Base-by-base conservation (phyloP, 257 asterid species). In the Paraleonurus japonicus region DNA sequence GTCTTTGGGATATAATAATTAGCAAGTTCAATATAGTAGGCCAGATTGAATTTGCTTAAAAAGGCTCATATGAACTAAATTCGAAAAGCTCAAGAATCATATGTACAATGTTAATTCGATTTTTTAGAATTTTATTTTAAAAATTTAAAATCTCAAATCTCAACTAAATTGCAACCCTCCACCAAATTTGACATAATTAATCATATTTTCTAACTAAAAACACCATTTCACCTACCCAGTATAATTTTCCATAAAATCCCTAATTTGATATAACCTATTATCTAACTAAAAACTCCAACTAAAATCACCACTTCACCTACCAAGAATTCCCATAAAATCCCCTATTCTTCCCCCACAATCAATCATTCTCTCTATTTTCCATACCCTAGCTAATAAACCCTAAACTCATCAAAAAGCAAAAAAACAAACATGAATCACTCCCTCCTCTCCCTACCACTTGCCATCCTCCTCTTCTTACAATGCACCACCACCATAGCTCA, bases 401-500 rank as follows among this genome's bases (percentile, higher is more conserved):
- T 20, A 61, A 47, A 54, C 13, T 10, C 64, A 26, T 8, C 54
- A 15, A 23, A 28, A 61, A 22, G 12, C n/a, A n/a, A 15, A 12
- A 28, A 26, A 61, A 8, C 19, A 7, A 74, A 19, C 65, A 92
- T 81, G 92, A 84, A 50, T 11, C 71, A 62, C 66, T 63, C 62
- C 10, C 27, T 53, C 30, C 48, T 78, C 58, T 71, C 78, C 35
- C 35, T 74, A 4, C 61, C 78, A 6, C 69, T 82, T 11, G 11
- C 70, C 32, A 2, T 78, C 67, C 60, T 77, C 37, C 65, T 82
- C 20, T 75, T 76, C 60, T 71, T 70, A 59, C 81, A 72, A 12
- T 82, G 77, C 76, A 50, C 85, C 60, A 23, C 65, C n/a, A 83
- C 73, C 72, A 23, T 76, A 13, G 86, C 90, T 33, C 97, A 90